phyloP scores from a whole-genome alignment of 2,329 filamentous ascomycete genomes.

The Neobulgaria alba region DNA sequence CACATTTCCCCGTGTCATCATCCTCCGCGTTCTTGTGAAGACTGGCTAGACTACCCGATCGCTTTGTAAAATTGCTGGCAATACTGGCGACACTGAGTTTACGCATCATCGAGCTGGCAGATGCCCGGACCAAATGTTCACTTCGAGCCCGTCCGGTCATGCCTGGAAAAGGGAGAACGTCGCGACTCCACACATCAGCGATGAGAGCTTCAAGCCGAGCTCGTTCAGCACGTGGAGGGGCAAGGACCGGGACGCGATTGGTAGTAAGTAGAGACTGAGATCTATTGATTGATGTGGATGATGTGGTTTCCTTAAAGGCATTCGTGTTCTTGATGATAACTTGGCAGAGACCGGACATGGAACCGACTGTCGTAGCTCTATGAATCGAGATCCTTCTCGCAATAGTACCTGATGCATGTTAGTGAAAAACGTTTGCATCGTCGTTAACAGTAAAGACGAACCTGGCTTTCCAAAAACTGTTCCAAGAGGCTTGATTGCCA shows the following conservation, averaged over 20 bases:
- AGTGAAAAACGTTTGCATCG: neutral
- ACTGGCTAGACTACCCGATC: constrained; percentile 38
- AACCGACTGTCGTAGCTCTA: constrained; percentile 63
- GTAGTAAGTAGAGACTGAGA: constrained; percentile 74
- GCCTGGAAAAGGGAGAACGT: constrained; percentile 72
- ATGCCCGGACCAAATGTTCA: constrained; percentile 65
- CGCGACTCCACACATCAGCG: constrained; percentile 75
- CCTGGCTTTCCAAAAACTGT: constrained; percentile 67
- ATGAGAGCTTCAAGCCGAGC: constrained; percentile 67
- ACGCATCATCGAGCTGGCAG: constrained; percentile 79
- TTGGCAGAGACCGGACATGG: constrained; percentile 60
- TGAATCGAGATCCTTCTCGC: constrained; percentile 70
- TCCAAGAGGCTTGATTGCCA: constrained; percentile 67
- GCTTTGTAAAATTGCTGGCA: constrained; percentile 65
- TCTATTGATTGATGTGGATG: constrained; percentile 52
- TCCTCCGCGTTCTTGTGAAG: constrained; percentile 22
- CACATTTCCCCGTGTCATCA: constrained; percentile 13
- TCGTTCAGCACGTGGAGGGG: constrained; percentile 66
- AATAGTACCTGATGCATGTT: constrained; percentile 40
- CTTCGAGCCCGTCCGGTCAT: constrained; percentile 59
- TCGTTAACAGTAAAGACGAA: constrained; percentile 24
- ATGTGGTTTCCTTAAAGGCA: constrained; percentile 47
- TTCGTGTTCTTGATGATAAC: constrained; percentile 84
- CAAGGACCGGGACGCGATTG: constrained; percentile 59
- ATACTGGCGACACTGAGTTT: constrained; percentile 80